Evolutionary conservation across 768 basidiomycete species (phyloP).

Genomic region (Lactarius sanguifluus): DNA sequence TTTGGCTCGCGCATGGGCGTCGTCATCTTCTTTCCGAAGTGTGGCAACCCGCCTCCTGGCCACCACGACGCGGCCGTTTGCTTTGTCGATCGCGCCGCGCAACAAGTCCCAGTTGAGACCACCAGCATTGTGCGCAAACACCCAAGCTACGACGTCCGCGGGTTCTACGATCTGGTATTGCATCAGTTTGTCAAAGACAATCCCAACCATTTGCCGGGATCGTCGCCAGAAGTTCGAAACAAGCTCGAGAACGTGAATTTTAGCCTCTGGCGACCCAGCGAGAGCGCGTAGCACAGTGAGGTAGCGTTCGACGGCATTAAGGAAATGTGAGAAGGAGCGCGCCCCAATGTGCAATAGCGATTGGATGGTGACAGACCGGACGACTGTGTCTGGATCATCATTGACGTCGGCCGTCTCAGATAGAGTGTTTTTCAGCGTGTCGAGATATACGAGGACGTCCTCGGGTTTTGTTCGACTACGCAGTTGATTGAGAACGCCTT

Average conservation of each 20-base stretch:
- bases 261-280: conserved; percentile 51
- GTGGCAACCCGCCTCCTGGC: conserved; percentile 71
- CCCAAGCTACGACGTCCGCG: conserved; percentile 84
- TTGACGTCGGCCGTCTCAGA: conserved; percentile 59
- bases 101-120: conserved; percentile 86
- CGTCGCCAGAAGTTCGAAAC: conserved; percentile 80
- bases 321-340: conserved; percentile 95
- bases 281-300: conserved; percentile 70
- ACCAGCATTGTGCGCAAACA: conserved; percentile 60
- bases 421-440: conserved; percentile 63
- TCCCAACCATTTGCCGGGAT: conserved; percentile 82
- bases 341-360: conserved; percentile 89
- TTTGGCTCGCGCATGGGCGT: conserved; percentile 72
- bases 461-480: conserved; percentile 79
- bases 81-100: conserved; percentile 82
- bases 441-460: conserved; percentile 74
- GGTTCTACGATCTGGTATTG: conserved; percentile 98
- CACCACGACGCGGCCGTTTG: conserved; percentile 81
- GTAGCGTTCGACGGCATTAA: conserved; percentile 97
- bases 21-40: conserved; percentile 87
- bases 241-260: conserved; percentile 68
- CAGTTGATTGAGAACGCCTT: conserved; percentile 73
- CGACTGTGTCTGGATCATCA: conserved; percentile 62
- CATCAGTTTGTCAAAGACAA: conserved; percentile 97
- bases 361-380: conserved; percentile 81